These are phyloP conservation scores for Cercophora samala DNA, from an alignment of 495 filamentous ascomycete genomes.

Conservation along the genomic window DNA sequence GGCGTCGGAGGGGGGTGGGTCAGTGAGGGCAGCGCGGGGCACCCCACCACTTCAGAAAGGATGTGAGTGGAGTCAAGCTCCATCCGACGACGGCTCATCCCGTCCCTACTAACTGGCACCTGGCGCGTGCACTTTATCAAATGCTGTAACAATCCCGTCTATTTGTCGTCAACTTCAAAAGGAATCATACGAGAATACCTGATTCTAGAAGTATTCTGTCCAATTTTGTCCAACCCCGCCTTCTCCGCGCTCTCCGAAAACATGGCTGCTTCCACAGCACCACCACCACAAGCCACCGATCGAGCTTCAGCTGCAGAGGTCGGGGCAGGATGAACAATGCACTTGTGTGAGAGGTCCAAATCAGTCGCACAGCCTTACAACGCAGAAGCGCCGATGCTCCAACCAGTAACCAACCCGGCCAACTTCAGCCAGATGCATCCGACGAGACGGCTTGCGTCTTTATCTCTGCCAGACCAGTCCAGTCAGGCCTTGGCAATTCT, in stretches of 20 bases:
- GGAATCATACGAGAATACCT: neutral
- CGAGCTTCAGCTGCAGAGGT: neutral
- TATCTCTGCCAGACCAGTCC: neutral
- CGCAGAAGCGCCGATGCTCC: neutral
- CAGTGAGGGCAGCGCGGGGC: constrained; percentile 1
- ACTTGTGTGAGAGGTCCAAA: neutral
- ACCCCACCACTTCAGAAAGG: neutral
- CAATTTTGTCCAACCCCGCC: neutral
- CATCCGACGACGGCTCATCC: neutral
- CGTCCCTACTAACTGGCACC: neutral
- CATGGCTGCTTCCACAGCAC: neutral
- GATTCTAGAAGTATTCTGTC: neutral
- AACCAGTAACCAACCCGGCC: neutral
- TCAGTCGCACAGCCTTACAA: neutral
- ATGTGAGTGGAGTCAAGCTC: neutral
- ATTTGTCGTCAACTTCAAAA: neutral
- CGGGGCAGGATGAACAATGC: neutral
- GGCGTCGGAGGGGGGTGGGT: neutral
- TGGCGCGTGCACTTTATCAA: too few relatives aligned
- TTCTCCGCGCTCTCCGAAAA: neutral
- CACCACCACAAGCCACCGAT: neutral
- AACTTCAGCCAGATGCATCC: neutral
- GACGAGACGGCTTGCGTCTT: neutral
- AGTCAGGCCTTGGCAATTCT: neutral
- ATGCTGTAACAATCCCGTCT: neutral